A percentile compares a stretch with the other conserved stretches of the same genome.
Evolutionary conservation across 345 rosid species (phyloP).

Genomic region (Eutrema yunnanense): DNA sequence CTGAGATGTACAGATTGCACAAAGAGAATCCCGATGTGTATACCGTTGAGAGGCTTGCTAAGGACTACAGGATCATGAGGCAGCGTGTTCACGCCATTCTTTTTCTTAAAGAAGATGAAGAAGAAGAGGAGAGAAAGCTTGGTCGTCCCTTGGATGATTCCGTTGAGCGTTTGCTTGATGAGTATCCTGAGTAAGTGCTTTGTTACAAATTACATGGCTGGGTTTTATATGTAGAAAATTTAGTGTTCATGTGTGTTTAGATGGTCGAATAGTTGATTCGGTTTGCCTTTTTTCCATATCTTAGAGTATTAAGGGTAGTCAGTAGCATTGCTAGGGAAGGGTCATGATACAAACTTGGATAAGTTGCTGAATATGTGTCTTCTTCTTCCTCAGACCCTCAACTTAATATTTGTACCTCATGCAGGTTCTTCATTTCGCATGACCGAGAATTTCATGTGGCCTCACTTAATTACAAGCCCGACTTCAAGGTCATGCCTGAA

Average conservation of each 20-base stretch:
- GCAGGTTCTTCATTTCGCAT: conserved; percentile 77
- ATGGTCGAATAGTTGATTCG: not conserved
- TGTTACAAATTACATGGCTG: not conserved
- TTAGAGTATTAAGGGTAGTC: not conserved
- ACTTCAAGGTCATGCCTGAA: conserved; percentile 97
- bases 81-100: conserved; percentile 96
- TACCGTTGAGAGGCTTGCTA: conserved; percentile 76
- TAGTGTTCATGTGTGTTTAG: too few species aligned
- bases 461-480: conserved; percentile 85
- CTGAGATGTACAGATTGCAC: conserved; percentile 91
- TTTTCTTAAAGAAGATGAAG: conserved; percentile 88
- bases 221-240: too few species aligned
- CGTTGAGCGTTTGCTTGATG: conserved; percentile 81
- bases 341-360: not conserved
- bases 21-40: conserved; percentile 80
- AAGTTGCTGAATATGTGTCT: not conserved
- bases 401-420: not conserved
- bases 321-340: not conserved
- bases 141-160: conserved; percentile 90
- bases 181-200: conserved; percentile 68
- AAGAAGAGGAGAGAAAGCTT: conserved; percentile 82
- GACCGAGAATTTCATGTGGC: conserved; percentile 97
- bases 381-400: not conserved
- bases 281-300: not conserved
- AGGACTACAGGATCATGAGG: conserved; percentile 91